Percentiles rank a stretch among this genome's conserved stretches.
These are phyloP conservation scores for Metschnikowia matae DNA, from an alignment of 805 yeast genomes.

Conservation along the genomic window DNA sequence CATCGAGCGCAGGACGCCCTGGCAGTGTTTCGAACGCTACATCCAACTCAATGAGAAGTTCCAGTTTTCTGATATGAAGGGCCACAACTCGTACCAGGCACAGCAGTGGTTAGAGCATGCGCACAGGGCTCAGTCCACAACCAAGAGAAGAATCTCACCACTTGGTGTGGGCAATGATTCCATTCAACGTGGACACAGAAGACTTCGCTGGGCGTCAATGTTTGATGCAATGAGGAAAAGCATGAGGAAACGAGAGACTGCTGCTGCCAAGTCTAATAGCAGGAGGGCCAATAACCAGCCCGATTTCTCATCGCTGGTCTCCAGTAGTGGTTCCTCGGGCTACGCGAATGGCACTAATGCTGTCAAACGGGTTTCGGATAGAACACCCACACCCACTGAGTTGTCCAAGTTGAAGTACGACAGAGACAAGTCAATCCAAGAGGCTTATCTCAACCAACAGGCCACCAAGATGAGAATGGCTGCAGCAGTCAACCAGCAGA, in stretches of 20 bases:
- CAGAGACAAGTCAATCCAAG: constrained; percentile 80
- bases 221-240: constrained; percentile 91
- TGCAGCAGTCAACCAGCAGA: constrained; percentile 40
- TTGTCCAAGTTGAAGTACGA: constrained; percentile 79
- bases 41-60: constrained; percentile 87
- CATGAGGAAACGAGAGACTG: constrained; percentile 83
- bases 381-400: constrained; percentile 71
- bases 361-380: constrained; percentile 39
- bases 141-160: constrained; percentile 86
- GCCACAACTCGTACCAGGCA: constrained; percentile 76
- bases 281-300: constrained; percentile 16
- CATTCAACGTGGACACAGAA: constrained; percentile 86
- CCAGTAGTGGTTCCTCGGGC: constrained; percentile 6
- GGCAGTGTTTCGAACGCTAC: constrained; percentile 98
- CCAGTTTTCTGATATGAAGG: constrained; percentile 82
- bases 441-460: constrained; percentile 54
- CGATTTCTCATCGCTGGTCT: constrained; percentile 5
- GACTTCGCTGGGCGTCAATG: constrained; percentile 94
- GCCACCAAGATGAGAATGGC: constrained; percentile 40
- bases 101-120: constrained; percentile 92
- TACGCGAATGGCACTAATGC: constrained; percentile 1
- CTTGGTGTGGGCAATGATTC: constrained; percentile 91
- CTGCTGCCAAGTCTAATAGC: constrained; percentile 33
- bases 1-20: constrained; percentile 92
- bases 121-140: constrained; percentile 79